Evolutionary conservation across 2,329 filamentous ascomycete genomes (phyloP), one percentile per base, ranked within the genome.

Genomic region (Tolypocladium amazonense): DNA sequence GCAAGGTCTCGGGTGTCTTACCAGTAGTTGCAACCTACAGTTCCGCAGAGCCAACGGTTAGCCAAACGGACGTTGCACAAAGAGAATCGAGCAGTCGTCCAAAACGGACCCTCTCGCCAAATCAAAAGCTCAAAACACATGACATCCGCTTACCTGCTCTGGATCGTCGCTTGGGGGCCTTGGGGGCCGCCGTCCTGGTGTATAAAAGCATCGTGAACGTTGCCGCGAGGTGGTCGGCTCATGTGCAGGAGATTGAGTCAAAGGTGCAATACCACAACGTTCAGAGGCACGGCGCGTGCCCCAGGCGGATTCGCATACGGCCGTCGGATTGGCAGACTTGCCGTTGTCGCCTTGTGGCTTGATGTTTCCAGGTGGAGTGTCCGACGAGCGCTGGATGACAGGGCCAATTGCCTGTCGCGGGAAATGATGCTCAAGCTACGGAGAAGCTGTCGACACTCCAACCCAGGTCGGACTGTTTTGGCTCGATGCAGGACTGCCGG

Each of bases 101-200:
- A 8, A 12, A n/a, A 23, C n/a, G 15, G 39, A 23, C 43, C 23
- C 45, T 15, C 47, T 20, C 5, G 15, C 12, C 23, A 11, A 23
- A 25, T 23, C 23, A 14, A 14, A 25, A 43, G 18, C 1, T 4
- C 14, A 25, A 47, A 4, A 0, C 9, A 11, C 3, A 18, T 3
- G 25, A 6, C 47, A 12, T 33, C 18, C 4, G 15, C 79, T 73
- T 72, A 84, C 81, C 81, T 69, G 80, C 78, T 73, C 82, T 76
- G n/a, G 83, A 85, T 59, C 83, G 77, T 67, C 75, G 79, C 72
- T 85, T 86, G 38, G 82, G 82, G 53, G 77, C 73, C 71, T 84
- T 85, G n/a, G 82, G 80, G 55, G 77, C 70, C 60, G 82, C 82
- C 56, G 80, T 71, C 69, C 76, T 78, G n/a, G 81, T 83, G 67